Evolutionary conservation across 257 asterid genomes (phyloP), one percentile per base, ranked within the genome.

Genomic region (Eucommia ulmoides): DNA sequence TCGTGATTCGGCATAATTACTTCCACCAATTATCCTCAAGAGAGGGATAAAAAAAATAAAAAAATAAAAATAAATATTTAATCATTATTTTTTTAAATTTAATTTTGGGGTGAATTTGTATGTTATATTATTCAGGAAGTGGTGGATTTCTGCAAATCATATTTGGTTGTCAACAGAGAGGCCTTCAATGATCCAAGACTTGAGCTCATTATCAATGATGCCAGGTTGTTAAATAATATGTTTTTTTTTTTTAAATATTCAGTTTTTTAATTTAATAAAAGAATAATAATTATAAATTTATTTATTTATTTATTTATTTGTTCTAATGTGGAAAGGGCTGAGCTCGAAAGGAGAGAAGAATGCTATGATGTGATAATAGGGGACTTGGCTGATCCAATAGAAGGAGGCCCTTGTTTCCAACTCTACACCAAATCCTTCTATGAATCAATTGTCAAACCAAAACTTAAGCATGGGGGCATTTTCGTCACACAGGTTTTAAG

Each of bases 401-500:
- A 88, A 79, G 95, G 97, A 57, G 95, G 97, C 2, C 97, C 95
- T 26, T 84, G 95, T 53, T 88, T 69, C 68, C 86, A 84, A 65
- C 97, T 88, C 59, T 88, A 88, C 52, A 88, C 97, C 42, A 79
- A 88, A 67, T 79, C 95, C n/a, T 88, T 84, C 65, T 84, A 88
- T 56, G 88, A 88, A 61, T 33, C 62, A 42, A 65, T 63, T 12
- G 78, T 88, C 6, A 88, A 84, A 62, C 95, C 94, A 19, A 81
- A 55, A 51, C 93, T 88, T 52, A 79, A 53, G 45, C 70, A 59
- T 22, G 70, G 60, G 51, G 97, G 97, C 46, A 75, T 84, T 20
- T 88, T 88, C 50, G 97, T 88, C 64, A 88, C 97, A 62, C 97
- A 88, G 94, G 97, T 87, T n/a, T n/a, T n/a, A n/a, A n/a, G n/a